Base-by-base conservation (phyloP, 305 asterid species). In the Fraxinus platypoda region DNA sequence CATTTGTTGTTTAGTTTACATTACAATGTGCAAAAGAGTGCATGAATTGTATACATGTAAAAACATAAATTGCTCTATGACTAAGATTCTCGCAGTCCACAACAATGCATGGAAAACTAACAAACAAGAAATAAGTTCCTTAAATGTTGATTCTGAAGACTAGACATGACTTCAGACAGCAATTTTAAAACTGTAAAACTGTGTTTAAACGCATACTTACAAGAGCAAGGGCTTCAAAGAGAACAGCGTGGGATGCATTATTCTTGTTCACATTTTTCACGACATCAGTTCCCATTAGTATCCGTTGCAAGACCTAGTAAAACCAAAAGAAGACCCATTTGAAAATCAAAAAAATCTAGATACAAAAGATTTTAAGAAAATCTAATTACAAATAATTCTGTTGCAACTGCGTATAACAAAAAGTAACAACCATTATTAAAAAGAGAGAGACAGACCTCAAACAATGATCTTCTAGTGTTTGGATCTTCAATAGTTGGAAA, bases 241-340 rank as follows among this genome's bases (percentile, higher is more conserved):
- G 97, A 87, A 96, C 98, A 83, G 98, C 99, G 87, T 96, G 99
- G 37, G 99, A 96, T 71, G 99, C 99, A 87, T 96, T 96, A 86
- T 96, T 96, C 92, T 96, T 96, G 92, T 96, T 96, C 86, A 96
- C 99, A 87, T 96, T 96, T 88, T 96, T 96, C 91, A 96, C 99
- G 66, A 96, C 98, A 82, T 96, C 99, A 46, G 99, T 96, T 87
- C 98, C 98, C 97, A 96, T 92, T 54, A 96, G 93, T 86, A 96
- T 93, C 92, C 98, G 88, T 83, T 96, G 99, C 86, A 96, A 86
- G 83, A 96, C 98, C 98, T 96, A 85, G 83, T 74, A 43, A 43
- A 82, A 68, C 74, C 75, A 64, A 54, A 79, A 83, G 62, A 3
- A 80, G 52, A 66, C 74, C 73, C 49, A 62, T 23, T 62, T 2